Conservation (phyloP, 441 rosid species). For the Sinapis alba region DNA sequence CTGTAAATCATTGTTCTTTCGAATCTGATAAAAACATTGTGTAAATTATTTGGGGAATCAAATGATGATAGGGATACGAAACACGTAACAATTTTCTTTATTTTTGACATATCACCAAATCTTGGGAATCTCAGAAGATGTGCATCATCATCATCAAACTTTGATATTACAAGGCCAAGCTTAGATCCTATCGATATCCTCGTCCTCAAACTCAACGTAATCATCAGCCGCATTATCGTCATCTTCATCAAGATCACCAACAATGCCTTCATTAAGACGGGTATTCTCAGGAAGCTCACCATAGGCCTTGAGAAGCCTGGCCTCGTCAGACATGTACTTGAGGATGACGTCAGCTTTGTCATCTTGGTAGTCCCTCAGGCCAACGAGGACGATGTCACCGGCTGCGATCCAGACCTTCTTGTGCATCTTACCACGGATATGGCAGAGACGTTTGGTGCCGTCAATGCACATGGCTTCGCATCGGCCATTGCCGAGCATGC, state of each 20-base stretch:
- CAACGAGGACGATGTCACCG: conserved; percentile 79
- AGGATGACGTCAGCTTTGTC: conserved; percentile 88
- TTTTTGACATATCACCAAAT: conserved; percentile 18
- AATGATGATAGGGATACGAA: conserved; percentile 7
- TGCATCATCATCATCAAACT: conserved; percentile 15
- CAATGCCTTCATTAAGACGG: conserved; percentile 80
- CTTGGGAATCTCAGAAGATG: conserved; percentile 20
- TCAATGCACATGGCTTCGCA: conserved; percentile 77
- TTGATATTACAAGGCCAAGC: conserved; percentile 35
- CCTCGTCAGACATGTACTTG: conserved; percentile 88
- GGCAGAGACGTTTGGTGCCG: conserved; percentile 71
- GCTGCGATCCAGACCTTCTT: conserved; percentile 91
- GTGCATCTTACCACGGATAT: conserved; percentile 87
- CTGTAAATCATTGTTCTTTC: too few species aligned
- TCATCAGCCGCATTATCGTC: conserved; percentile 69
- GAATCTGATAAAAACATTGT: conserved; percentile 3
- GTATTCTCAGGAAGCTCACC: conserved; percentile 80
- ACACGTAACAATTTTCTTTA: conserved; percentile 27
- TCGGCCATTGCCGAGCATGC: conserved; percentile 81
- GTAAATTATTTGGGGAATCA: conserved; percentile 21
- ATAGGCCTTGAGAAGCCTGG: conserved; percentile 78
- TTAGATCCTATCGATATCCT: conserved; percentile 83
- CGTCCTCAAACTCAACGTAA: conserved; percentile 78
- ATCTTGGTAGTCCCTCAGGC: conserved; percentile 84
- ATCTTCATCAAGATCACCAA: conserved; percentile 76